These are phyloP conservation scores for Elsinoe perseae DNA, from an alignment of 2,329 filamentous ascomycete genomes.

Conservation along the genomic window DNA sequence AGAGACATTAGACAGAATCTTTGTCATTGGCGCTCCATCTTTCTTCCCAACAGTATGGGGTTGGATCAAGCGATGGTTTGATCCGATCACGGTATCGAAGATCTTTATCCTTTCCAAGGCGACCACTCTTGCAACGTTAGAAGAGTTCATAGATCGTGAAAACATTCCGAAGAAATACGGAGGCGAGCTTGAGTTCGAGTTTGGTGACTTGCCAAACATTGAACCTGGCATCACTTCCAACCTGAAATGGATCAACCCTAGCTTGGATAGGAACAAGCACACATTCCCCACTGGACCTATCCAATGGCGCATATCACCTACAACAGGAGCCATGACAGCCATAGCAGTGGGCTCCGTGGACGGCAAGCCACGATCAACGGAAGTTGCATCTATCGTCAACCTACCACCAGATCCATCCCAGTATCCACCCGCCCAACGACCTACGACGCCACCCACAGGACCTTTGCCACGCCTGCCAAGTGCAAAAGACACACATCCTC, in stretches of 20 bases:
- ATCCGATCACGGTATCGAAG: slow-evolving; percentile 85
- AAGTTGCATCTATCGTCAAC: slow-evolving; percentile 34
- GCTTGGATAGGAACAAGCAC: slow-evolving; percentile 24
- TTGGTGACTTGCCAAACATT: slow-evolving; percentile 65
- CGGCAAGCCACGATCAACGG: slow-evolving; percentile 33
- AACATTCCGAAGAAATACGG: slow-evolving; percentile 89
- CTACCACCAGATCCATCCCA: background rate
- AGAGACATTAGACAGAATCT: slow-evolving; percentile 81
- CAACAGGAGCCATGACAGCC: slow-evolving; percentile 38
- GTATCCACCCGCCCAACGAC: background rate
- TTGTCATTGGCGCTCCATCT: slow-evolving; percentile 78
- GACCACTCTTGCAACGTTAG: slow-evolving; percentile 70
- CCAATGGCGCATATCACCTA: slow-evolving; percentile 30
- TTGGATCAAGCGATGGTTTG: slow-evolving; percentile 91
- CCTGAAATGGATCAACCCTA: slow-evolving; percentile 35
- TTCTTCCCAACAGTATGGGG: slow-evolving; percentile 94
- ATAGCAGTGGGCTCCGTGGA: slow-evolving; percentile 39
- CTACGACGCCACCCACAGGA: slow-evolving; percentile 2
- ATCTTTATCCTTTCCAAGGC: slow-evolving; percentile 76
- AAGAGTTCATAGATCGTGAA: slow-evolving; percentile 68
- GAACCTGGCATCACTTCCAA: slow-evolving; percentile 47
- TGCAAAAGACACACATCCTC: slow-evolving; percentile 22
- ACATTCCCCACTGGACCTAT: slow-evolving; percentile 43
- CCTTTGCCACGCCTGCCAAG: slow-evolving; percentile 20
- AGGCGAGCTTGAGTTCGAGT: slow-evolving; percentile 74